Evolutionary conservation across 352 stramenopile species (phyloP).

Genomic region (Phytophthora pistaciae): DNA sequence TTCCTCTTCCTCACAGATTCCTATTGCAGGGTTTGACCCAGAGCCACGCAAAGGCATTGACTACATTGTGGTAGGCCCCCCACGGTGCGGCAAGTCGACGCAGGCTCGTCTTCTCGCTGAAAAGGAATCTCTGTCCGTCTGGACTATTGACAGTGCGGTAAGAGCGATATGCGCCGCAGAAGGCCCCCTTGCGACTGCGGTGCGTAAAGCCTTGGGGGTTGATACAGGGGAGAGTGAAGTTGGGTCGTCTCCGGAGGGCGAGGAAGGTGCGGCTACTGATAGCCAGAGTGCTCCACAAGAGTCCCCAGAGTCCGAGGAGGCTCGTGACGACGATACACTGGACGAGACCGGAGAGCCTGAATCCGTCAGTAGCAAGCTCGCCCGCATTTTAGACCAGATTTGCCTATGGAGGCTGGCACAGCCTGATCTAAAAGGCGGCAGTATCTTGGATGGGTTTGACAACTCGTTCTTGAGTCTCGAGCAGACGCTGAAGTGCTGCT

Average conservation of each 20-base stretch:
- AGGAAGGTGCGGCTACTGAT: constrained; percentile 6
- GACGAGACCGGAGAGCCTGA: background rate
- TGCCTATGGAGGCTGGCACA: constrained; percentile 70
- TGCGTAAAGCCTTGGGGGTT: constrained; percentile 49
- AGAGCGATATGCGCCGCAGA: constrained; percentile 38
- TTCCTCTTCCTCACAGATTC: background rate
- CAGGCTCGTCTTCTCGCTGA: constrained; percentile 79
- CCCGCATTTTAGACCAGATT: constrained; percentile 62
- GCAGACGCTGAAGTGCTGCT: constrained; percentile 49
- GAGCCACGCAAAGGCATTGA: constrained; percentile 62
- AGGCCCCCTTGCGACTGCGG: constrained; percentile 49
- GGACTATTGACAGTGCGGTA: constrained; percentile 84
- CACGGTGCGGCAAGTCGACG: constrained; percentile 81
- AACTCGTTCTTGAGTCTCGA: constrained; percentile 61
- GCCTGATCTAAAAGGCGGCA: constrained; percentile 67
- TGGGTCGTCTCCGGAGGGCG: background rate
- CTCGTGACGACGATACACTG: constrained; percentile 27
- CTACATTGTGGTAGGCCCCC: constrained; percentile 86
- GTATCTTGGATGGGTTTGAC: constrained; percentile 81
- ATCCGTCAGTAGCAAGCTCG: constrained; percentile 27
- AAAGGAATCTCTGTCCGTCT: constrained; percentile 71
- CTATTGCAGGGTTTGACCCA: constrained; percentile 10
- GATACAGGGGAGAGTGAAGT: constrained; percentile 12
- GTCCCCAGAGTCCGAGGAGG: constrained; percentile 30
- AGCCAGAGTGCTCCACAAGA: constrained; percentile 7